Evolutionary conservation across 208 protist species (phyloP), one percentile per base, ranked within the genome.

Genomic region (Wallacemonas sp.): DNA sequence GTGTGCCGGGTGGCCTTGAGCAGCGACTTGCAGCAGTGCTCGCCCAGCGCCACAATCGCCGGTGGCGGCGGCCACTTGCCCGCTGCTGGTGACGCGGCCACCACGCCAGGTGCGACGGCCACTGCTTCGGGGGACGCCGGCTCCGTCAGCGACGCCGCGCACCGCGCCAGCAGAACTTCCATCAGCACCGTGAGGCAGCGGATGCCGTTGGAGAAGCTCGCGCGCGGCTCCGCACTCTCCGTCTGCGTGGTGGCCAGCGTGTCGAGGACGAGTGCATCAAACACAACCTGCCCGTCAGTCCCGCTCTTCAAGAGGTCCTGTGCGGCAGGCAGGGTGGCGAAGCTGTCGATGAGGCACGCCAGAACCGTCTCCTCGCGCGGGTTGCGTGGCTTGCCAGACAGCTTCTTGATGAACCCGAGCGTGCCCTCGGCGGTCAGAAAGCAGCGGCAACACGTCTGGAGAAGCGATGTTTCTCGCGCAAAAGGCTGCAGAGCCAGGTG

Each of bases 111-210:
- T n/a, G n/a, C n/a, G n/a, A n/a, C n/a, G n/a, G n/a, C n/a, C n/a
- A n/a, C n/a, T n/a, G n/a, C n/a, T n/a, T n/a, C n/a, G n/a, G n/a
- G n/a, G n/a, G n/a, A n/a, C n/a, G n/a, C n/a, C n/a, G n/a, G n/a
- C n/a, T n/a, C n/a, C n/a, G n/a, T n/a, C n/a, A n/a, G n/a, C n/a
- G 20, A 26, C n/a, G 77, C 71, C 22, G 75, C 62, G 22, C 57
- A 64, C 11, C 65, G 72, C 1, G 80, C 80, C 16, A 86, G 54
- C 16, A 96, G 76, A 62, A 92, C 81, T 70, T 96, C 88, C 63
- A 92, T 85, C 62, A 96, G 79, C 39, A 94, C 82, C 50, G 92
- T 82, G 42, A 96, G 77, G 67, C 77, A 90, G 46, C 72, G 82
- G 22, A 59, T 39, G 20, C 52, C 52, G 16, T 59, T 59, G 31